Percentiles rank a stretch among this genome's conserved stretches.
These are phyloP conservation scores for Fusarium scirpi DNA, from an alignment of 2,329 filamentous ascomycete genomes.

Conservation along the genomic window DNA sequence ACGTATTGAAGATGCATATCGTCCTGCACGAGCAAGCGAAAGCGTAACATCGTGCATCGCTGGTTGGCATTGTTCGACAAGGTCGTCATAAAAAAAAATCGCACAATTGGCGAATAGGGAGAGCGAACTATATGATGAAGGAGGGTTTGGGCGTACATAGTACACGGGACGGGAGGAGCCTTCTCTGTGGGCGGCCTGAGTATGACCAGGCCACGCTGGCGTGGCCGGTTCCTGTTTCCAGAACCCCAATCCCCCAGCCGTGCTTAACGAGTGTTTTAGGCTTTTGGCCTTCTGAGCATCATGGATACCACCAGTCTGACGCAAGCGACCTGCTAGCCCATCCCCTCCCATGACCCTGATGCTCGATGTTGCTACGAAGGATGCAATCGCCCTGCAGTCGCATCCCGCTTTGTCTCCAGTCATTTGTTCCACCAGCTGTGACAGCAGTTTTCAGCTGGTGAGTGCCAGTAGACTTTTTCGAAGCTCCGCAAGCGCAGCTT, in stretches of 20 bases:
- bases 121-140: conserved; percentile 12
- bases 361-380: background rate
- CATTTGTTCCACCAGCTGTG: conserved; percentile 25
- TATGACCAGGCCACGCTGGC: conserved; percentile 30
- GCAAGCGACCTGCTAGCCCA: conserved; percentile 18
- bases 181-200: conserved; percentile 46
- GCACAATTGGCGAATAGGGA: conserved; percentile 25
- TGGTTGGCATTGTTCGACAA: conserved; percentile 27
- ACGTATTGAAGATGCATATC: conserved; percentile 20
- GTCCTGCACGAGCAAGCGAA: conserved; percentile 32
- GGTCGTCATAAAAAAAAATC: conserved; percentile 25
- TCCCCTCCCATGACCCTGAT: conserved; percentile 12
- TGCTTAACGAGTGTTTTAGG: conserved; percentile 15
- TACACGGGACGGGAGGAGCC: conserved; percentile 52
- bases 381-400: conserved; percentile 9
- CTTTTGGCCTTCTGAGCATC: conserved; percentile 19
- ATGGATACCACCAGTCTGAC: conserved; percentile 24
- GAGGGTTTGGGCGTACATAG: conserved; percentile 43
- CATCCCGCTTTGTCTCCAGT: conserved; percentile 13
- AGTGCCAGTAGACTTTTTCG: conserved; percentile 29
- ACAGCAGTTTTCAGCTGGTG: conserved; percentile 38
- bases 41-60: conserved; percentile 41
- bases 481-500: conserved; percentile 30
- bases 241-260: conserved; percentile 17
- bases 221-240: conserved; percentile 24